Percentiles rank a stretch among this genome's conserved stretches.
phyloP scores from a whole-genome alignment of 345 rosid genomes.

The Linum tenue region DNA sequence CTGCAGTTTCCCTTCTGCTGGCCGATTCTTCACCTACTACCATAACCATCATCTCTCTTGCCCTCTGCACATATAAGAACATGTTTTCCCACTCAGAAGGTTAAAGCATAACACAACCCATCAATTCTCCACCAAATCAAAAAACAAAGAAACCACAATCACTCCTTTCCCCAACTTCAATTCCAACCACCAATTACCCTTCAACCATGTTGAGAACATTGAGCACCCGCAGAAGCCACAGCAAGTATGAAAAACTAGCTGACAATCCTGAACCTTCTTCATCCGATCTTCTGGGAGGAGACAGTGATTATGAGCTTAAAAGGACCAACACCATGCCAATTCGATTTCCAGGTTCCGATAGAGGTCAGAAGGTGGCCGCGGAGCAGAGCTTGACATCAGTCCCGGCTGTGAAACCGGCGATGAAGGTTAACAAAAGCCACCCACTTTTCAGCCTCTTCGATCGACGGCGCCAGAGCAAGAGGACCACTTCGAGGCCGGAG shows the following conservation, averaged over 20 bases:
- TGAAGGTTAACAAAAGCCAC: background rate
- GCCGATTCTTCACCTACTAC: background rate
- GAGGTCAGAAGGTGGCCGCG: background rate
- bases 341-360: background rate
- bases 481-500: constrained; percentile 8
- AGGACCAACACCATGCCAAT: background rate
- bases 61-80: background rate
- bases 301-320: background rate
- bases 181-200: background rate
- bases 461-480: constrained; percentile 1
- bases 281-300: background rate
- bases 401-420: constrained; percentile 1
- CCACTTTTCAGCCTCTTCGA: constrained; percentile 5
- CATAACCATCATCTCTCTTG: background rate
- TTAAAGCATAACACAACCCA: no score
- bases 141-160: background rate
- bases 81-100: background rate
- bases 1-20: background rate
- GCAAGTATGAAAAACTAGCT: background rate
- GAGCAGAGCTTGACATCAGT: background rate
- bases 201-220: background rate
- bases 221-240: background rate
- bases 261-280: background rate
- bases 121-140: no score
- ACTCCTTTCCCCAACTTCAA: background rate